A percentile compares a stretch with the other conserved stretches of the same genome.
phyloP scores from a whole-genome alignment of 2,329 filamentous ascomycete genomes.

The Corynespora cassiicola region DNA sequence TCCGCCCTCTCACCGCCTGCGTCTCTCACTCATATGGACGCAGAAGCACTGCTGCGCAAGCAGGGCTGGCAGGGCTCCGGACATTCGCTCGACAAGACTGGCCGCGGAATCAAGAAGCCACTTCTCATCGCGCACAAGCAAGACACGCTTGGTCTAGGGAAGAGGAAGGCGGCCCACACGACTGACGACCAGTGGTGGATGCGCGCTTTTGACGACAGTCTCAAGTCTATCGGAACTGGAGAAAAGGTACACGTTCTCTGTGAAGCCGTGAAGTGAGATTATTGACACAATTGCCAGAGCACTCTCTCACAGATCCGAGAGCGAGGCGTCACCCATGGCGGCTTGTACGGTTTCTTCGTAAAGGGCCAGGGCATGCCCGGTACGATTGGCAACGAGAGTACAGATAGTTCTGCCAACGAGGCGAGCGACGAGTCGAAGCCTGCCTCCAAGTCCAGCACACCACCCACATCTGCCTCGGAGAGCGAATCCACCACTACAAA shows the following conservation, averaged over 20 bases:
- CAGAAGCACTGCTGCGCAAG: slow-evolving; percentile 78
- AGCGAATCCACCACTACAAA: slow-evolving; percentile 11
- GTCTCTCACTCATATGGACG: slow-evolving; percentile 71
- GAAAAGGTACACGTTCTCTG: slow-evolving; percentile 28
- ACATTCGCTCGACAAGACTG: slow-evolving; percentile 81
- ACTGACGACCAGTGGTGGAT: slow-evolving; percentile 94
- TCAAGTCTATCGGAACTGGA: slow-evolving; percentile 66
- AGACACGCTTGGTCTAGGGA: slow-evolving; percentile 81
- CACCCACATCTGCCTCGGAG: slow-evolving; percentile 32
- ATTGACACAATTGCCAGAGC: slow-evolving; percentile 62
- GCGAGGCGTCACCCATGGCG: slow-evolving; percentile 56
- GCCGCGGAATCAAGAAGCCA: slow-evolving; percentile 80
- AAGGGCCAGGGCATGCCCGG: slow-evolving; percentile 78
- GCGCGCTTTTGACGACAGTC: slow-evolving; percentile 88
- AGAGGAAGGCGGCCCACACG: slow-evolving; percentile 64
- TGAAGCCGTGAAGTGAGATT: too few relatives aligned
- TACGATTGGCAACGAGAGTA: slow-evolving; percentile 64
- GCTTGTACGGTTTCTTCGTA: slow-evolving; percentile 84
- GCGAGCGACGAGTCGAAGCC: slow-evolving; percentile 13
- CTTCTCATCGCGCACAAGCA: slow-evolving; percentile 83
- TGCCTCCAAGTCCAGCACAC: slow-evolving; percentile 28
- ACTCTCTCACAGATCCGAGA: slow-evolving; percentile 55
- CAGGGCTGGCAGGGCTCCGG: slow-evolving; percentile 92
- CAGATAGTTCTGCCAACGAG: slow-evolving; percentile 27
- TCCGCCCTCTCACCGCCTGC: not conserved